A percentile compares a stretch with the other conserved stretches of the same genome.
Conservation (phyloP, 805 yeast genomes). For the Yamadazyma olivae region DNA sequence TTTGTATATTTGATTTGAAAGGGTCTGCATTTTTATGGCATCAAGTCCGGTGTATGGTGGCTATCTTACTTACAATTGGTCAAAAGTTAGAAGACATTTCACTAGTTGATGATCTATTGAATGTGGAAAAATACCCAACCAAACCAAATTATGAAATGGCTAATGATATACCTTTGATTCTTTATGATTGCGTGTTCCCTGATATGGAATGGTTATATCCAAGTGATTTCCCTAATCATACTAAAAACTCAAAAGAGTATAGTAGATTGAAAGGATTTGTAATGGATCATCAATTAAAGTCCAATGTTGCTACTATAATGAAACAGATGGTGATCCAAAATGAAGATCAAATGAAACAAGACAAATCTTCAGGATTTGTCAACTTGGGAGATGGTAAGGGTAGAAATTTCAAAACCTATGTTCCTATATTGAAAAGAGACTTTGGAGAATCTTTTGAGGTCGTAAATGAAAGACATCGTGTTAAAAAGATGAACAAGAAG, state of each 20-base stretch:
- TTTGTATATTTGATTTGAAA: conserved; percentile 68
- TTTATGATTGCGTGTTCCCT: conserved; percentile 80
- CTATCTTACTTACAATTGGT: conserved; percentile 75
- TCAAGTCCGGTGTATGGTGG: conserved; percentile 95
- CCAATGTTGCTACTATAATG: conserved; percentile 51
- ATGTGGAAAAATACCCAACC: conserved; percentile 53
- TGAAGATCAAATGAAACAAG: conserved; percentile 10
- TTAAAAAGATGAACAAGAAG: conserved; percentile 23
- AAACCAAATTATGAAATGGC: conserved; percentile 89
- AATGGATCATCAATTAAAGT: conserved; percentile 56
- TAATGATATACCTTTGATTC: conserved; percentile 78
- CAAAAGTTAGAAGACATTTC: conserved; percentile 65
- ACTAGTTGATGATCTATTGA: conserved; percentile 56
- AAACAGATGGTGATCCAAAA: conserved; percentile 27
- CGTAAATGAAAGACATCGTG: conserved; percentile 61
- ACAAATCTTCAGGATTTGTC: conserved; percentile 27
- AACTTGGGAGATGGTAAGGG: conserved; percentile 83
- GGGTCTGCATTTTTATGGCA: conserved; percentile 97
- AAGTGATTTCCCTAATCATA: conserved; percentile 22
- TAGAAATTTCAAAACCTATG: conserved; percentile 52
- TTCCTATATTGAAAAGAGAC: conserved; percentile 54
- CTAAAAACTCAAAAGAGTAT: conserved; percentile 41
- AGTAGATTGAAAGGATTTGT: conserved; percentile 47
- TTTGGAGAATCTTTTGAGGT: conserved; percentile 63
- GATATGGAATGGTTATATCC: conserved; percentile 64